Evolutionary conservation across 2,329 filamentous ascomycete species (phyloP).

Genomic region (Hypomyces rosellus): DNA sequence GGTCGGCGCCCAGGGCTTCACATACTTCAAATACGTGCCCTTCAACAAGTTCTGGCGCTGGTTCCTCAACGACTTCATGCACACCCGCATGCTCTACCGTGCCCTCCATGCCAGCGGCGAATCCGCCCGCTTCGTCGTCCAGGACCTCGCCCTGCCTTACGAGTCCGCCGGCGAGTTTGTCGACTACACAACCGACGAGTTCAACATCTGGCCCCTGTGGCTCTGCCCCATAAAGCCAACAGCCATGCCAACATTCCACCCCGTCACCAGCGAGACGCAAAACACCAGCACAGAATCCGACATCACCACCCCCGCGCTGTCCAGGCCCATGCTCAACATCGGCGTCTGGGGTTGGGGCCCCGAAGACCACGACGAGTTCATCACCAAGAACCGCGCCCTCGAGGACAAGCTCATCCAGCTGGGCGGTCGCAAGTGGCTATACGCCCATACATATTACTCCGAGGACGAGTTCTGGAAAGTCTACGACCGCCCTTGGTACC

Average conservation of each 20-base stretch:
- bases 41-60: slow-evolving; percentile 61
- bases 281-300: slow-evolving; percentile 4
- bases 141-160: slow-evolving; percentile 58
- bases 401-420: slow-evolving; percentile 64
- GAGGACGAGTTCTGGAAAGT: slow-evolving; percentile 62
- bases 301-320: slow-evolving; percentile 14
- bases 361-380: slow-evolving; percentile 49
- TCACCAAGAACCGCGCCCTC: slow-evolving; percentile 62
- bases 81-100: slow-evolving; percentile 69
- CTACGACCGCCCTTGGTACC: slow-evolving; percentile 56
- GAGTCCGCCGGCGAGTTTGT: slow-evolving; percentile 45
- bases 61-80: slow-evolving; percentile 65
- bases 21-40: slow-evolving; percentile 59
- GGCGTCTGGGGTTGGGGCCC: slow-evolving; percentile 79
- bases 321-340: slow-evolving; percentile 49
- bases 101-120: slow-evolving; percentile 63
- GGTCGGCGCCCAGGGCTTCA: slow-evolving; percentile 60
- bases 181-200: slow-evolving; percentile 45
- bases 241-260: slow-evolving; percentile 48
- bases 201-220: slow-evolving; percentile 56
- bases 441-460: slow-evolving; percentile 80
- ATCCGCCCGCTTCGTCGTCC: slow-evolving; percentile 59
- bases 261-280: slow-evolving; percentile 37
- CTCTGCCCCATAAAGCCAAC: slow-evolving; percentile 49
- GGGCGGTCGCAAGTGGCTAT: slow-evolving; percentile 79